These are phyloP conservation scores for Pseudocercospora vitis DNA, from an alignment of 2,329 filamentous ascomycete genomes.

Conservation along the genomic window DNA sequence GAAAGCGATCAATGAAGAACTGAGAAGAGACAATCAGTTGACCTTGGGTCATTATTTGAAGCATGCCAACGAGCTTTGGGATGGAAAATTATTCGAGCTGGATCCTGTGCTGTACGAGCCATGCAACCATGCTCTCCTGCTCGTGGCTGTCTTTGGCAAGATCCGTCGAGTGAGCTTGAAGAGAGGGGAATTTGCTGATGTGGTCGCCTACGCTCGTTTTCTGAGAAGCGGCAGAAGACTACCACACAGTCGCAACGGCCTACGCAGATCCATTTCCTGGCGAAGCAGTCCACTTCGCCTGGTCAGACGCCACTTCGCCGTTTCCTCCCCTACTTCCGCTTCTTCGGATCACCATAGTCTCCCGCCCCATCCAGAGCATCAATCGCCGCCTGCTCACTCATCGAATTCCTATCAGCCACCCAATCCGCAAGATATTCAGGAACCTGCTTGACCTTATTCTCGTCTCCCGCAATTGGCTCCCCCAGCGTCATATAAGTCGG, in stretches of 20 bases:
- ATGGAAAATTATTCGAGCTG: conserved; percentile 21
- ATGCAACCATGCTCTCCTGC: conserved; percentile 15
- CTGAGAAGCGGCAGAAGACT: conserved; percentile 7
- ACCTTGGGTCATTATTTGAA: conserved; percentile 32
- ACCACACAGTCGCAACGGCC: neutral
- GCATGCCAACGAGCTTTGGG: conserved; percentile 37
- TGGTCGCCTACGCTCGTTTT: conserved; percentile 25
- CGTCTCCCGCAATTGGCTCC: conserved; percentile 59
- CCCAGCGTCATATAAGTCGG: conserved; percentile 65
- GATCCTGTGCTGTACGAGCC: conserved; percentile 19
- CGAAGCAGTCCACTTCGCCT: conserved; percentile 24
- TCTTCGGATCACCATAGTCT: conserved; percentile 14
- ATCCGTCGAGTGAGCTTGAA: conserved; percentile 12
- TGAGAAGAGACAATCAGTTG: conserved; percentile 26
- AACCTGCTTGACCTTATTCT: conserved; percentile 59
- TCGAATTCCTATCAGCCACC: conserved; percentile 50
- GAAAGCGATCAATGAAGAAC: conserved; percentile 24
- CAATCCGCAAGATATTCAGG: conserved; percentile 63
- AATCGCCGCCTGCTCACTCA: conserved; percentile 38
- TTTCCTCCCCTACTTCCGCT: neutral
- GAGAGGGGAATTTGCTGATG: conserved; percentile 26
- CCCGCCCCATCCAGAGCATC: conserved; percentile 34
- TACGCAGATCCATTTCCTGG: conserved; percentile 18
- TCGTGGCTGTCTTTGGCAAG: conserved; percentile 29
- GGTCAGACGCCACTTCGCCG: neutral